Base-by-base conservation (phyloP, 352 stramenopile species). In the Albugo laibachii region DNA sequence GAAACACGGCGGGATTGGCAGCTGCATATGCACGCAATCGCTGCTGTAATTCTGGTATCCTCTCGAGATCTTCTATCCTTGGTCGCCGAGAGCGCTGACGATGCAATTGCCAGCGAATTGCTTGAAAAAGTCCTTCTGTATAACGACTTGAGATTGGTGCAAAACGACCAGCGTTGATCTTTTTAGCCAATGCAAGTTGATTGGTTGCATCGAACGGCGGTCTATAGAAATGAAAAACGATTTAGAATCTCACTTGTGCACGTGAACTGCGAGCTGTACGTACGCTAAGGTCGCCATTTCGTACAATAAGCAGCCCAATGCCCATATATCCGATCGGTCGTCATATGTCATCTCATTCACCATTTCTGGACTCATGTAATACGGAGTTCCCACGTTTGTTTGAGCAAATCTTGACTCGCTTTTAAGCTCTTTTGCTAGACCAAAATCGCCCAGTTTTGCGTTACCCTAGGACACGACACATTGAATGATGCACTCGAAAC, bases 311-410 rank as follows among this genome's bases (percentile, higher is more conserved):
- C 83, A 94, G 14, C 83, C 83, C 13, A 95, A 59, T 3, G 81
- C 70, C 81, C 83, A 94, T 62, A 94, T 92, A 63, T 95, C 83
- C 11, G 80, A 95, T 21, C 82, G 78, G 54, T 94, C 81, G 55
- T 95, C 82, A 62, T 94, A 94, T 15, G 79, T 87, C 70, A 87
- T 91, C 51, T 93, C 81, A 52, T 93, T 94, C 45, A 95, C 79
- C 74, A 93, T 88, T 55, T 92, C 80, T 1, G 78, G 78, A 39
- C 73, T 91, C 83, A 95, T 94, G 66, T 95, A 95, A 63, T 94
- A 95, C 36, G 84, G 84, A 14, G 84, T 95, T 31, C 84, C 84
- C 16, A 95, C 83, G 41, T 93, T 92, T 13, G 83, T 95, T 53
- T 88, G 76, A 36, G 83, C 83, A 19, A 93, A 92, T 13, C 83